These are phyloP conservation scores for Ustilago xerochloae DNA, from an alignment of 1,284 basidiomycete genomes.

Conservation along the genomic window DNA sequence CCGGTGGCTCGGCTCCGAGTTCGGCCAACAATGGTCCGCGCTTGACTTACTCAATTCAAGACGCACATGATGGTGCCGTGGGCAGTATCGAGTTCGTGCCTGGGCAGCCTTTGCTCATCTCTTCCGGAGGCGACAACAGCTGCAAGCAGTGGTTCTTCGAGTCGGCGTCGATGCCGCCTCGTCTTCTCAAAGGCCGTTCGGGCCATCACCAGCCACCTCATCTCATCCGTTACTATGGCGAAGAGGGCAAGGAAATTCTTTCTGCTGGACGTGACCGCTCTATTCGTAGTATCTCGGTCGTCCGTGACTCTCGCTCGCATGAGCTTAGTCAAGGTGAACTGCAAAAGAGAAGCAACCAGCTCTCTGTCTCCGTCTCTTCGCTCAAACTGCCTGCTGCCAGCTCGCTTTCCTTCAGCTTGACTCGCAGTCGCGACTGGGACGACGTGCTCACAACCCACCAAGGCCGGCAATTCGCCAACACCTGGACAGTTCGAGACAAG, in stretches of 20 bases:
- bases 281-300: conserved; percentile 88
- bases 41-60: conserved; percentile 63
- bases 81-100: conserved; percentile 62
- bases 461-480: conserved; percentile 70
- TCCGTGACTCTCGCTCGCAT: conserved; percentile 73
- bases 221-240: conserved; percentile 92
- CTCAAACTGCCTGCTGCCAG: conserved; percentile 75
- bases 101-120: conserved; percentile 56
- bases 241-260: conserved; percentile 92
- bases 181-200: conserved; percentile 88
- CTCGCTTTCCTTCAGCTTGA: conserved; percentile 80
- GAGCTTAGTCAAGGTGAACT: conserved; percentile 91
- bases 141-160: conserved; percentile 92
- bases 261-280: conserved; percentile 76
- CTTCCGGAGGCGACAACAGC: conserved; percentile 63
- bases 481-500: conserved; percentile 63
- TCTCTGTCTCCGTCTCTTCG: conserved; percentile 80
- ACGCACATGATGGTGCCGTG: conserved; percentile 61
- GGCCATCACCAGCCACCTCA: conserved; percentile 93
- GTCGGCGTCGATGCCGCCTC: conserved; percentile 74
- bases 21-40: conserved; percentile 43
- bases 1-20: conserved; percentile 14
- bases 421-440: conserved; percentile 94
- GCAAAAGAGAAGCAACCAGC: conserved; percentile 80
- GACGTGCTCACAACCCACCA: conserved; percentile 90